Evolutionary conservation across 2,329 filamentous ascomycete genomes (phyloP).

Genomic region (Sporothrix mexicana): DNA sequence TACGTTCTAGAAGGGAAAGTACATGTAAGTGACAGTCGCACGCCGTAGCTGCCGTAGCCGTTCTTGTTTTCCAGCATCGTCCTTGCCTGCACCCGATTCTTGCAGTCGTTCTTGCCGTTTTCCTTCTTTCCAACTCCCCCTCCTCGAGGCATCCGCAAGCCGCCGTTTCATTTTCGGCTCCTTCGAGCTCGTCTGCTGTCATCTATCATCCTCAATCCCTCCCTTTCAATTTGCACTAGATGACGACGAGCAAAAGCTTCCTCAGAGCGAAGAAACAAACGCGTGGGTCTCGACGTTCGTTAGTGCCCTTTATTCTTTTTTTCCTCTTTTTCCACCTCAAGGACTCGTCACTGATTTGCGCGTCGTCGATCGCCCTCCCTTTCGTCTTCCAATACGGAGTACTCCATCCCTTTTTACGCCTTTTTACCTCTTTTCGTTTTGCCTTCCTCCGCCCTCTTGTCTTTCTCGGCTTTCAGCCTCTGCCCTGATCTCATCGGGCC

Average conservation of each 20-base stretch:
- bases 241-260: not conserved
- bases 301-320: not conserved
- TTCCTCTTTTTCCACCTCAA: not conserved
- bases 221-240: not conserved
- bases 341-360: slow-evolving; percentile 23
- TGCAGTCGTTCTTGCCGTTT: not conserved
- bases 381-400: not conserved
- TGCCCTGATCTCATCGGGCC: slow-evolving; percentile 1
- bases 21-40: not conserved
- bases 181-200: not conserved
- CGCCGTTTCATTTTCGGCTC: not conserved
- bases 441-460: not conserved
- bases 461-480: not conserved
- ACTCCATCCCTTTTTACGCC: too few species aligned
- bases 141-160: not conserved
- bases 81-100: too few species aligned
- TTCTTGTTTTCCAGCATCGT: too few species aligned
- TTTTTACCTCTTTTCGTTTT: too few species aligned
- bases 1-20: not conserved
- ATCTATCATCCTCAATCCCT: too few species aligned
- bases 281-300: not conserved
- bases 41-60: too few species aligned
- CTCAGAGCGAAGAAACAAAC: not conserved
- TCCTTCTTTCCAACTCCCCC: not conserved
- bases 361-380: slow-evolving; percentile 18